Base-by-base conservation (phyloP, 768 basidiomycete species). In the Crassisporium funariophilum region DNA sequence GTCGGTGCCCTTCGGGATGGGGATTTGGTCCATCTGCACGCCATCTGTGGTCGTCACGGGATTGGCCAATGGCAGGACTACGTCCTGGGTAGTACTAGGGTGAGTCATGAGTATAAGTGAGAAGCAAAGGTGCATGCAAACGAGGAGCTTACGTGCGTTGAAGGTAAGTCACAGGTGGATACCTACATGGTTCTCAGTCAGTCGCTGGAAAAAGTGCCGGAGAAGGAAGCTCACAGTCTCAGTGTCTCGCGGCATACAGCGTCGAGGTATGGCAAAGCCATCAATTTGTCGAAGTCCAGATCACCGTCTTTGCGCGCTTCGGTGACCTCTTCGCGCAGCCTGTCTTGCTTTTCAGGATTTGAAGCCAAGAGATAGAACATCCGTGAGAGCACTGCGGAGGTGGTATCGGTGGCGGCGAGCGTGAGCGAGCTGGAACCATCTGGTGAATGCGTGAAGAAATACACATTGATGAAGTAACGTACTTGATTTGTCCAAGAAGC, bases 401-500 rank as follows among this genome's bases (percentile, higher is more conserved):
- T 73, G 2, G 71, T 74, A 47, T 75, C 73, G 45, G 66, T 67
- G 0, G 63, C 71, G 1, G 70, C 70, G 38, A 72, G 66, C 22
- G 66, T 61, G 11, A 75, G 50, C 0, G 65, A 60, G n/a, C 70
- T 73, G 23, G 1, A 20, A 23, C 15, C 39, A 17, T 9, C 13
- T 39, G 37, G 6, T 33, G 24, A 13, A 15, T 22, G 11, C 6
- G 20, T 6, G 34, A 9, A 13, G 17, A 19, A 17, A 8, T 11
- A 29, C 25, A 39, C 12, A 12, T 24, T 9, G 29, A 33, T 16
- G 13, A 37, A 44, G 12, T 13, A 41, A 55, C 57, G 51, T 44
- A 69, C 67, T 47, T 48, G 17, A 62, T 46, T 42, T 70, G 67
- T 0, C 51, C 70, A 8, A 67, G 9, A 9, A 72, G 35, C 46